Percentiles rank a stretch among this genome's conserved stretches.
Conservation (phyloP, 345 rosid genomes). For the Eucalyptus cloeziana region DNA sequence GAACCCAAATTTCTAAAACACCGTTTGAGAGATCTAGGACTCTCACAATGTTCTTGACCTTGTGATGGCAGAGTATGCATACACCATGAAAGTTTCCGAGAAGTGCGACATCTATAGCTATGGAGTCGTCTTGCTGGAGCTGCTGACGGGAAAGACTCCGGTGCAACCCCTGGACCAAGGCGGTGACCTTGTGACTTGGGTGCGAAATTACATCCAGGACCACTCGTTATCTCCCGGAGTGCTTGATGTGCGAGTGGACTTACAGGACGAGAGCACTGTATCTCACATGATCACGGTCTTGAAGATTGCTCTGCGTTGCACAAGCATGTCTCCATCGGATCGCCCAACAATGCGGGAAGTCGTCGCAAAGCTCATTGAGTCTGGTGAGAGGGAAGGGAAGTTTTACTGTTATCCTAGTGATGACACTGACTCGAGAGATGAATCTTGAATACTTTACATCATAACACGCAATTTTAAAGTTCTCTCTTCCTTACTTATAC, state of each 20-base stretch:
- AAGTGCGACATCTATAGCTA: constrained; percentile 91
- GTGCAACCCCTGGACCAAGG: constrained; percentile 91
- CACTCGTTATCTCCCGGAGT: constrained; percentile 45
- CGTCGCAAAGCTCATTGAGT: constrained; percentile 63
- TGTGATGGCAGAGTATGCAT: constrained; percentile 61
- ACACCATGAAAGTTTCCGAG: constrained; percentile 91
- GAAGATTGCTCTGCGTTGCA: constrained; percentile 73
- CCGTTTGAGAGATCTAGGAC: neutral
- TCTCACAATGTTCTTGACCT: neutral
- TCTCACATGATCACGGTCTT: constrained; percentile 66
- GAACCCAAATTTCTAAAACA: neutral
- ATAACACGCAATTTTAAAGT: neutral
- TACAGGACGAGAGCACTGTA: constrained; percentile 31
- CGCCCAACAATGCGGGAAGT: constrained; percentile 73
- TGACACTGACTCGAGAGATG: neutral
- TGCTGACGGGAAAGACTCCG: constrained; percentile 68
- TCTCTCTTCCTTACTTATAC: neutral
- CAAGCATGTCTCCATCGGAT: constrained; percentile 48
- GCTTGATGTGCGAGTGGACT: constrained; percentile 42
- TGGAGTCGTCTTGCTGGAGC: constrained; percentile 74
- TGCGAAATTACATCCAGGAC: constrained; percentile 36
- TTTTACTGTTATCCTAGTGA: constrained; percentile 1
- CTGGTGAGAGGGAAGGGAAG: constrained; percentile 23
- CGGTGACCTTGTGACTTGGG: constrained; percentile 85
- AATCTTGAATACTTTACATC: neutral